Base-by-base conservation (phyloP, 352 stramenopile genomes). In the Phytopythium aichiense region DNA sequence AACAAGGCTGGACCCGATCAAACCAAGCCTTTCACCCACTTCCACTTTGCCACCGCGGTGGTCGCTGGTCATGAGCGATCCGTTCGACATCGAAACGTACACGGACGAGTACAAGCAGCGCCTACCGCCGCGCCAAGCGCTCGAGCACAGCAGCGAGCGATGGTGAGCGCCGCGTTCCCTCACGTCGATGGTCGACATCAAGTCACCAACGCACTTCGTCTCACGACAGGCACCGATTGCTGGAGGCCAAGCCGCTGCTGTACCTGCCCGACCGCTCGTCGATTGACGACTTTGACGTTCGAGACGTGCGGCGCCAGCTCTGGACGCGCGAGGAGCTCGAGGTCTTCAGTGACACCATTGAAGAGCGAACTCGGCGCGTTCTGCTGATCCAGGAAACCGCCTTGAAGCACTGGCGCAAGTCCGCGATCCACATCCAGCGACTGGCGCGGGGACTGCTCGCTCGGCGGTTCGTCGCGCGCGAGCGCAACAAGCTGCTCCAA, bases 221-320 rank as follows among this genome's bases (percentile, higher is more conserved):
- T 9, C 42, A 18, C 45, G 20, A 35, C 37, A 82, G 79, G 81
- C 66, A 61, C 18, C 58, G 54, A 37, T 78, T 91, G 52, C 57
- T 74, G 8, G 56, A 40, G 16, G 25, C 58, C 20, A 64, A 68
- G 2, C 65, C 77, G 15, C 45, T 77, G 55, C 9, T 89, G 25
- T 88, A 89, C 60, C 66, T 91, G 7, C 74, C 78, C 15, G 67
- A 74, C 58, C 67, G 79, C 28, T 63, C 61, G 51, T 50, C 77
- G 12, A 70, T 77, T 28, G 54, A 48, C 20, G 74, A 87, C 45
- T 79, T 79, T 63, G 76, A 85, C 48, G 53, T 46, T 1, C 66
- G 62, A 12, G 68, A 84, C 33, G 57, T 37, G n/a, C 48, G 46
- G 2, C 74, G 71, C 8, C 71, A 67, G n/a, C 66, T 88, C 16